Evolutionary conservation across 179 eudicot species (phyloP).

Genomic region (Amaranthus tricolor): DNA sequence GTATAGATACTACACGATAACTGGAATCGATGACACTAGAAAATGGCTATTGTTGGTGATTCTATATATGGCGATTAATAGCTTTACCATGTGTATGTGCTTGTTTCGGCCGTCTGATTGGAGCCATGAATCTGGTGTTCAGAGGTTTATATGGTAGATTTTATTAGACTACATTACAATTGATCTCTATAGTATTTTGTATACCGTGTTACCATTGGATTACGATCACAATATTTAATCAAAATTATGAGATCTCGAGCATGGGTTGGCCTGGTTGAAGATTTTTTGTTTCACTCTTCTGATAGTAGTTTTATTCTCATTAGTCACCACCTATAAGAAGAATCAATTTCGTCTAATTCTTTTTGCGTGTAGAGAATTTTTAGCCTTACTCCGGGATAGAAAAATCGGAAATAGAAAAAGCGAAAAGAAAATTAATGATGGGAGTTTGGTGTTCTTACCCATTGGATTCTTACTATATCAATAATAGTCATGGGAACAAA

Average conservation of each 20-base stretch:
- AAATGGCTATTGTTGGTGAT: constrained; percentile 57
- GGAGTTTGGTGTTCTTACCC: background rate
- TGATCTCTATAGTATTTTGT: background rate
- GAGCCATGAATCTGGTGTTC: constrained; percentile 77
- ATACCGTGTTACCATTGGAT: constrained; percentile 6
- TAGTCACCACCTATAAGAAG: too few species aligned
- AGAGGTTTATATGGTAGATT: constrained; percentile 85
- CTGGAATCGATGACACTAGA: constrained; percentile 35
- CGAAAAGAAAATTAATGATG: background rate
- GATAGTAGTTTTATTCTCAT: too few species aligned
- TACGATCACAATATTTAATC: background rate
- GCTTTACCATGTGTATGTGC: constrained; percentile 76
- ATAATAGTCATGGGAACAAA: background rate
- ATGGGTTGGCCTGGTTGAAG: too few species aligned
- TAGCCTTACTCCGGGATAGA: too few species aligned
- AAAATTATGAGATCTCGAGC: background rate
- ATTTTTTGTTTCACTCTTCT: too few species aligned
- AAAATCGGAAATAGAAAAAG: too few species aligned
- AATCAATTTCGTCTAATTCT: too few species aligned
- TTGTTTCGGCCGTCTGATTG: constrained; percentile 75
- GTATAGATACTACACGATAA: constrained; percentile 89
- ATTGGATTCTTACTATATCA: constrained; percentile 5
- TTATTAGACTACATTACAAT: background rate
- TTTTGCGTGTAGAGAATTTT: too few species aligned
- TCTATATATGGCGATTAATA: constrained; percentile 46